These are phyloP conservation scores for Marasmius tenuissimus DNA, from an alignment of 1,284 basidiomycete species.

Conservation along the genomic window DNA sequence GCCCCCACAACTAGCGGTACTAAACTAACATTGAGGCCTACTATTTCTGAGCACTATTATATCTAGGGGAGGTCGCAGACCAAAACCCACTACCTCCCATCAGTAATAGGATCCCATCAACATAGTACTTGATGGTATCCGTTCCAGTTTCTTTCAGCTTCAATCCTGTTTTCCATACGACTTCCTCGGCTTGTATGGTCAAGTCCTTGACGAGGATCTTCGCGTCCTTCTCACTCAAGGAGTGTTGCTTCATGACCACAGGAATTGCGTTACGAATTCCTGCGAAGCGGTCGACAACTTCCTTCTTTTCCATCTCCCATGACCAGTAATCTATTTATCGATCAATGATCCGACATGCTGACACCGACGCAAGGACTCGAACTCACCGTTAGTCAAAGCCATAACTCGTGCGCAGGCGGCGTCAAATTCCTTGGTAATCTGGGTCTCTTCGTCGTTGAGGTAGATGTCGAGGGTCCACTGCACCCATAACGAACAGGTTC, in stretches of 20 bases:
- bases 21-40: background rate
- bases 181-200: background rate
- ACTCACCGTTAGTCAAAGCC: conserved; percentile 4
- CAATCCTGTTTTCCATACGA: background rate
- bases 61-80: background rate
- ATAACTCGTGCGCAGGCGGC: background rate
- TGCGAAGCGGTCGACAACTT: background rate
- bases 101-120: background rate
- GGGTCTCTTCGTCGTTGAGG: conserved; percentile 2
- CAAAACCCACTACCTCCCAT: conserved; percentile 3
- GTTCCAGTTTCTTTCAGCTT: background rate
- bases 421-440: conserved; percentile 3
- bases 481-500: background rate
- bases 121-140: conserved; percentile 2
- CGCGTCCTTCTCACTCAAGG: conserved; percentile 4
- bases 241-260: conserved; percentile 5
- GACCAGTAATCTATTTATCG: conserved; percentile 1
- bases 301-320: conserved; percentile 4
- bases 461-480: background rate
- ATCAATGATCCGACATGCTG: background rate
- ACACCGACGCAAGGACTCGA: background rate
- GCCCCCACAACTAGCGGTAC: too few species aligned
- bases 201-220: conserved; percentile 1
- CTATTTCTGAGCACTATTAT: conserved; percentile 2
- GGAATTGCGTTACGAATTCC: conserved; percentile 2